Evolutionary conservation across 2,329 filamentous ascomycete species (phyloP), one percentile per base, ranked within the genome.

Genomic region (Nigrospora osmanthi): DNA sequence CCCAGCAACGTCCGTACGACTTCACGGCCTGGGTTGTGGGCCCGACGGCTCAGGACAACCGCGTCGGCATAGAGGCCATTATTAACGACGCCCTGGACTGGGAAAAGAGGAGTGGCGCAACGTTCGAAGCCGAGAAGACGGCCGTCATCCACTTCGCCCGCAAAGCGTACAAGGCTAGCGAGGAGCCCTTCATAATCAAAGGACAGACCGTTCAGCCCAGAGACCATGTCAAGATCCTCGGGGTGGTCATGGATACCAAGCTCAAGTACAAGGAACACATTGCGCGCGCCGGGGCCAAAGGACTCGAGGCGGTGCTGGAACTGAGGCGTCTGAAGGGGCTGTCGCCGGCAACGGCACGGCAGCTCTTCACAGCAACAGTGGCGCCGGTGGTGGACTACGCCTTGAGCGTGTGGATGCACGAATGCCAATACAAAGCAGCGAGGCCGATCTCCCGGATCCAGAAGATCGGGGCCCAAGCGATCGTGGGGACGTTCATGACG

Each of bases 81-180:
- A 52, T 58, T n/a, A 35, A 54, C 13, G 12, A 42, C 13, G 53
- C 52, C 2, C 17, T 54, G 17, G 44, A 51, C 6, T 58, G 48
- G 52, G 52, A 57, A 38, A 46, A 34, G 34, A 40, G 49, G 33
- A 60, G 56, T 34, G 49, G 56, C 23, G 46, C 42, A 17, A 50
- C 46, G 14, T 52, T 52, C 30, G 42, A 50, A 38, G 45, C 48
- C 12, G 44, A 52, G 10, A 52, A 78, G 52, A 73, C 78, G 47
- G 74, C 76, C 50, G 81, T 83, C 75, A 79, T 80, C 9, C 76
- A 79, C 51, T 83, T 83, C 51, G 76, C 82, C 42, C 72, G 49
- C 76, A 80, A 56, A 10, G 42, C 41, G 2, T 36, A 46, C 28
- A 48, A 77, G 85, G 12, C 15, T n/a, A 38, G 36, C 19, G 11